These are phyloP conservation scores for Aureobasidium sp. DNA, from an alignment of 2,329 filamentous ascomycete species.

Conservation along the genomic window DNA sequence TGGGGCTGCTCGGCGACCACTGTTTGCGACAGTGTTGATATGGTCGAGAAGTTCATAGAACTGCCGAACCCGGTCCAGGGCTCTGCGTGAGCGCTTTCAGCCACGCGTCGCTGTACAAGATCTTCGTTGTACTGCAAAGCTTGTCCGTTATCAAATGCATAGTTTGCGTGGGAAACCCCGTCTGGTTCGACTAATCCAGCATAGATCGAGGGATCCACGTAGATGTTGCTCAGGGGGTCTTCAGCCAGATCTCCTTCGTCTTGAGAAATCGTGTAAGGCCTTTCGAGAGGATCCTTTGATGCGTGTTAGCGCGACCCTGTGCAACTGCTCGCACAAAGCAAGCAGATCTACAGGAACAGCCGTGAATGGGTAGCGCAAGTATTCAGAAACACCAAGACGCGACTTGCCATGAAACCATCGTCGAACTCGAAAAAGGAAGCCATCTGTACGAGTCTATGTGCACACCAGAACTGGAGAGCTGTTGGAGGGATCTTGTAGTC, in stretches of 20 bases:
- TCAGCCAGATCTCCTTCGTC: neutral
- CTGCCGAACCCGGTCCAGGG: neutral
- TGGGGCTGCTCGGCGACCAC: neutral
- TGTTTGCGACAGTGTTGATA: neutral
- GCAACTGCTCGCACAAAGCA: neutral
- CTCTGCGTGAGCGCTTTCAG: neutral
- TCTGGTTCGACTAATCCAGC: neutral
- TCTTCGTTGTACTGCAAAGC: constrained; percentile 1
- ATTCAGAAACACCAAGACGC: neutral
- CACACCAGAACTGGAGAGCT: neutral
- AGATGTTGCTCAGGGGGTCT: neutral
- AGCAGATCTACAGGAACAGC: constrained; percentile 3
- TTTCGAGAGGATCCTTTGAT: neutral
- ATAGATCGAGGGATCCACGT: neutral
- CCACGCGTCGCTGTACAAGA: constrained; percentile 5
- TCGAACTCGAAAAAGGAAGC: constrained; percentile 1
- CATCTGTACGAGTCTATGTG: neutral
- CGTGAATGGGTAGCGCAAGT: constrained; percentile 7
- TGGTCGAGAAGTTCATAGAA: neutral
- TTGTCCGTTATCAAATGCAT: neutral
- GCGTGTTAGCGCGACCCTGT: neutral
- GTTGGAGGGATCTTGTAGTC: neutral
- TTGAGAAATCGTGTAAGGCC: neutral
- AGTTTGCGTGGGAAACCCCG: neutral
- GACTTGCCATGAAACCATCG: constrained; percentile 2